These are phyloP conservation scores for Camillea tinctor DNA, from an alignment of 2,329 filamentous ascomycete species.

Conservation along the genomic window DNA sequence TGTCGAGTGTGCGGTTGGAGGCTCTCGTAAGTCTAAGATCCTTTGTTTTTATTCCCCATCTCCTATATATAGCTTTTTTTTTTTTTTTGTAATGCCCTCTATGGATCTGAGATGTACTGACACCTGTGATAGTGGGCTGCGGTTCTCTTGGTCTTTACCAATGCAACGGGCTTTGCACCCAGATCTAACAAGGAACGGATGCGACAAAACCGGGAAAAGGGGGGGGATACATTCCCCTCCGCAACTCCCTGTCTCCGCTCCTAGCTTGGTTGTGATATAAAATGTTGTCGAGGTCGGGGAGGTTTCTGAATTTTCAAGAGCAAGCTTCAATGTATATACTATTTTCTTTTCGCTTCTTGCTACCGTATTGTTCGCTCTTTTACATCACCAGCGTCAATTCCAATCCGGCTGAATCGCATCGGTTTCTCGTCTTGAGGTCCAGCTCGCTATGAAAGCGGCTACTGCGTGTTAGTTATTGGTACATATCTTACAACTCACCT, in stretches of 20 bases:
- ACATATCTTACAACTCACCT: too few relatives aligned
- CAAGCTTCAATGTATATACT: too few relatives aligned
- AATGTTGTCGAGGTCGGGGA: too few relatives aligned
- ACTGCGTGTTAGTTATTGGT: too few relatives aligned
- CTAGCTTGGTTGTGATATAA: too few relatives aligned
- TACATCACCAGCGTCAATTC: too few relatives aligned
- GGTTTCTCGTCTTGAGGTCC: too few relatives aligned
- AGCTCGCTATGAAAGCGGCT: too few relatives aligned
- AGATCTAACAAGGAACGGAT: neutral
- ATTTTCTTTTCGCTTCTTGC: too few relatives aligned
- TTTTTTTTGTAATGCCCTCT: neutral
- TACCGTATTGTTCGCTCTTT: too few relatives aligned
- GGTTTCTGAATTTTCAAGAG: too few relatives aligned
- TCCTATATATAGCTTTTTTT: neutral
- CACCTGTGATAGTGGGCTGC: neutral
- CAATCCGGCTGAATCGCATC: too few relatives aligned
- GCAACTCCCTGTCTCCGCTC: neutral
- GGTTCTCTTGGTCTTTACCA: neutral
- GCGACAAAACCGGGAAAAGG: neutral
- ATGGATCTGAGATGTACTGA: neutral
- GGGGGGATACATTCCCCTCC: neutral
- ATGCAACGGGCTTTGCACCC: neutral
- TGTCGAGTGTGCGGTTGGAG: neutral
- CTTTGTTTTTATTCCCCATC: neutral
- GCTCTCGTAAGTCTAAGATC: neutral